These are phyloP conservation scores for Leccinum boreale DNA, from an alignment of 768 basidiomycete species.

Conservation along the genomic window DNA sequence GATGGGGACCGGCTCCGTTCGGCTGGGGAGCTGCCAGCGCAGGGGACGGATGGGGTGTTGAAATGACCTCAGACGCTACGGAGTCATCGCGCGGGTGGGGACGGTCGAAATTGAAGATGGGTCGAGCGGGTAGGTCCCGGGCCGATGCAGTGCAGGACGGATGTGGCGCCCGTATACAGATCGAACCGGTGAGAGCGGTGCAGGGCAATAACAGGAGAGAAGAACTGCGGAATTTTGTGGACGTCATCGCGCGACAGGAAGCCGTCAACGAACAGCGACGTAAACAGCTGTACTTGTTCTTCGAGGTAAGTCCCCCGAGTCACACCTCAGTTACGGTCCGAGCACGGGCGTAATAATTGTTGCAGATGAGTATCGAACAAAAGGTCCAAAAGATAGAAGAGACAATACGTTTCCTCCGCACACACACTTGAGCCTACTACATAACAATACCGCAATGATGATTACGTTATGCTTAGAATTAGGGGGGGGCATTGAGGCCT, in stretches of 20 bases:
- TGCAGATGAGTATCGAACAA: slow-evolving; percentile 54
- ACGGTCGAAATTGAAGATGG: neutral
- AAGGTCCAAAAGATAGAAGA: slow-evolving; percentile 52
- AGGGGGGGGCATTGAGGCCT: neutral
- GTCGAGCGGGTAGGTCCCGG: neutral
- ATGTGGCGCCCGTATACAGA: neutral
- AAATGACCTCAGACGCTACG: slow-evolving; percentile 21
- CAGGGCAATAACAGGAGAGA: slow-evolving; percentile 2
- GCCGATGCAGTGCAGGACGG: slow-evolving; percentile 2
- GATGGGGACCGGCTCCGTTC: slow-evolving; percentile 9
- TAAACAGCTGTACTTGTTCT: slow-evolving; percentile 48
- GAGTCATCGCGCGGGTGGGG: slow-evolving; percentile 21
- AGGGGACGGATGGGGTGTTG: slow-evolving; percentile 12
- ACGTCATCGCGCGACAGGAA: slow-evolving; percentile 41
- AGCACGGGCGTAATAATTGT: neutral
- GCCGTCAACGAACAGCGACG: slow-evolving; percentile 38
- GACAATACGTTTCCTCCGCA: slow-evolving; percentile 40
- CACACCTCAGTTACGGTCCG: neutral
- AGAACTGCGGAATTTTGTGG: slow-evolving; percentile 40
- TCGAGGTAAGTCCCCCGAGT: slow-evolving; percentile 36
- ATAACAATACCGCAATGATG: slow-evolving; percentile 1
- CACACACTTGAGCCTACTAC: slow-evolving; percentile 3
- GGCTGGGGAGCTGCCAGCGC: slow-evolving; percentile 12
- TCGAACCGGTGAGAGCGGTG: neutral
- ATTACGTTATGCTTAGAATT: neutral